Evolutionary conservation across 2,329 filamentous ascomycete genomes (phyloP).

Genomic region (Colletotrichum chlorophyti): DNA sequence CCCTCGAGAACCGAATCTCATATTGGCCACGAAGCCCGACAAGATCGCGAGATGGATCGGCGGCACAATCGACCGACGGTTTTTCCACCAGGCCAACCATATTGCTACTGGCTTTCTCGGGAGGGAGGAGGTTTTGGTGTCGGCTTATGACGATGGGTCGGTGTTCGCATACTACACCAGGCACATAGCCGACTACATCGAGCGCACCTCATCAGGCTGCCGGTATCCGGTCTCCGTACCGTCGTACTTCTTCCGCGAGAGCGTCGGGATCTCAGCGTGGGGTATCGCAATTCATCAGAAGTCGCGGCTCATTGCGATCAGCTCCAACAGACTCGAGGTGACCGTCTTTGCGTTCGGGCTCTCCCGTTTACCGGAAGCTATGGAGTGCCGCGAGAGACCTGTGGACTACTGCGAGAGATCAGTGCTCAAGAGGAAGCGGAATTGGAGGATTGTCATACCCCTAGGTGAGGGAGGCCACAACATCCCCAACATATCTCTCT

Average conservation of each 20-base stretch:
- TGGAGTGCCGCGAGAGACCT: conserved; percentile 27
- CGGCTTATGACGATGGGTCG: conserved; percentile 78
- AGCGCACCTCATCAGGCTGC: conserved; percentile 25
- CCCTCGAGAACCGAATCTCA: conserved; percentile 53
- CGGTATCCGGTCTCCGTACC: conserved; percentile 34
- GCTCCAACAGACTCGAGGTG: conserved; percentile 71
- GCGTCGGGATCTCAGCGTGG: conserved; percentile 84
- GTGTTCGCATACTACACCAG: conserved; percentile 73
- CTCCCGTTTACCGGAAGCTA: conserved; percentile 24
- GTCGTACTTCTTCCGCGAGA: conserved; percentile 73
- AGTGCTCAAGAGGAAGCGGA: conserved; percentile 49
- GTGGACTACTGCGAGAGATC: conserved; percentile 38
- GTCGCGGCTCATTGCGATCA: conserved; percentile 86
- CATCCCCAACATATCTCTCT: conserved; percentile 60
- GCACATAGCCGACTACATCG: conserved; percentile 53
- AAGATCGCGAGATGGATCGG: conserved; percentile 46
- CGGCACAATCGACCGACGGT: conserved; percentile 59
- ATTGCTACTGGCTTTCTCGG: conserved; percentile 74
- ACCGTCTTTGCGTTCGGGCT: conserved; percentile 60
- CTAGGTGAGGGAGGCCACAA: conserved; percentile 50
- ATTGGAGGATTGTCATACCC: conserved; percentile 57
- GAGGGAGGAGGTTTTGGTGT: conserved; percentile 70
- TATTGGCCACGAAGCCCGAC: conserved; percentile 53
- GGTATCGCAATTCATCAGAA: conserved; percentile 82
- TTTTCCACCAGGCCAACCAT: conserved; percentile 72